Percentiles rank a stretch among this genome's conserved stretches.
These are phyloP conservation scores for Debaryomycetaceae sp. DNA, from an alignment of 1,139 yeast genomes.

Conservation along the genomic window DNA sequence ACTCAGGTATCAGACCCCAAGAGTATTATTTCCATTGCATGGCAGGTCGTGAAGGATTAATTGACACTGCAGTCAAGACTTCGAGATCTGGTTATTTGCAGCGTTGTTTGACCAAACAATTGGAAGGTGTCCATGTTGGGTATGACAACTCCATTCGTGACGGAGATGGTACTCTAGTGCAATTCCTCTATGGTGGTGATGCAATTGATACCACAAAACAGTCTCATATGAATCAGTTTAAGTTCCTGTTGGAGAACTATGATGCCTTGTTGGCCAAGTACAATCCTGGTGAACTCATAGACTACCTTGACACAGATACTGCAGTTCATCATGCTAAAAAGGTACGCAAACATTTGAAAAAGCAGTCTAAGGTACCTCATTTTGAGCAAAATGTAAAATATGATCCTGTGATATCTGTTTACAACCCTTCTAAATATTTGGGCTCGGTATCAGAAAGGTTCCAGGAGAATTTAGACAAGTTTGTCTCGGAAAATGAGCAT, in stretches of 20 bases:
- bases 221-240: conserved; percentile 89
- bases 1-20: conserved; percentile 98
- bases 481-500: conserved; percentile 51
- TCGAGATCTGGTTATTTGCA: conserved; percentile 98
- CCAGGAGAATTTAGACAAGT: conserved; percentile 73
- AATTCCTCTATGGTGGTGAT: conserved; percentile 97
- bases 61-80: conserved; percentile 98
- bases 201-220: conserved; percentile 92
- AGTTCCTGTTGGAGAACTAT: conserved; percentile 89
- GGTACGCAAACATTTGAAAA: conserved; percentile 69
- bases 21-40: conserved; percentile 99
- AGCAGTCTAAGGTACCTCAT: conserved; percentile 61
- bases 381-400: conserved; percentile 62
- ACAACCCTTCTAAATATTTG: conserved; percentile 81
- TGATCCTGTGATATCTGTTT: conserved; percentile 86
- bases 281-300: conserved; percentile 75
- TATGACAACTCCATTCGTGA: conserved; percentile 97
- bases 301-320: conserved; percentile 74
- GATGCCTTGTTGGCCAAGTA: conserved; percentile 83
- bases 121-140: conserved; percentile 93
- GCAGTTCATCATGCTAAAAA: conserved; percentile 83
- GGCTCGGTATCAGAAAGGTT: conserved; percentile 94
- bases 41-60: conserved; percentile 99
- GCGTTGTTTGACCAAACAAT: conserved; percentile 96
- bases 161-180: conserved; percentile 89